Conservation (phyloP, 148 eudicot genomes). For the Limonium bicolor region DNA sequence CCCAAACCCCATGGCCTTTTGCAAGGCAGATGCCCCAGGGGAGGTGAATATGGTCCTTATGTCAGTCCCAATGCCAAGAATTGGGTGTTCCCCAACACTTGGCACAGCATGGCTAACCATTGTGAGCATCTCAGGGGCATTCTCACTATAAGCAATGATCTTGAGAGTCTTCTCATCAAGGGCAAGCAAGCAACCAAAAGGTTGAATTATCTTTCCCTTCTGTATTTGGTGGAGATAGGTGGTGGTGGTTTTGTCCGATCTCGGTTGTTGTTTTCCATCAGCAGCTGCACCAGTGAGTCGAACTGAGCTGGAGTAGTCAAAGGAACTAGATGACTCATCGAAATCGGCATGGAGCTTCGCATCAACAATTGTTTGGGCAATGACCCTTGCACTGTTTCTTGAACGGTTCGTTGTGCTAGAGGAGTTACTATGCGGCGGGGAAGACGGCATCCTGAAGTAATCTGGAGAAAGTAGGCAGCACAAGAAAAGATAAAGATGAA, state of each 20-base stretch:
- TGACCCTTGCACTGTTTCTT: slow-evolving; percentile 49
- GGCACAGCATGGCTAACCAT: slow-evolving; percentile 88
- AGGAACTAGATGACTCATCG: slow-evolving; percentile 53
- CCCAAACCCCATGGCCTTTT: slow-evolving; percentile 68
- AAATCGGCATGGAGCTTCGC: slow-evolving; percentile 83
- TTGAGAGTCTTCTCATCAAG: slow-evolving; percentile 66
- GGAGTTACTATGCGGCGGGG: slow-evolving; percentile 43
- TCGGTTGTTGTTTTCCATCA: slow-evolving; percentile 17
- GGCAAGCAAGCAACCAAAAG: slow-evolving; percentile 84
- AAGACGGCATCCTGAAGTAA: slow-evolving; percentile 38
- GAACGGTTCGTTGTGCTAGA: slow-evolving; percentile 46
- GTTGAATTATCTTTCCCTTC: slow-evolving; percentile 71
- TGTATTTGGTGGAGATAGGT: slow-evolving; percentile 83
- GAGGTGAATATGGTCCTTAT: slow-evolving; percentile 59
- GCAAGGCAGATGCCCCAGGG: slow-evolving; percentile 64
- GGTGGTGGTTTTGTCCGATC: slow-evolving; percentile 55
- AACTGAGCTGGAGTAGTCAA: slow-evolving; percentile 72
- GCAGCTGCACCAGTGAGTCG: slow-evolving; percentile 22
- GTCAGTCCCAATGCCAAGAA: slow-evolving; percentile 69
- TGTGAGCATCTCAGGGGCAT: slow-evolving; percentile 88
- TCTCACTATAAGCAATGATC: slow-evolving; percentile 76
- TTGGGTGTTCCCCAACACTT: slow-evolving; percentile 63
- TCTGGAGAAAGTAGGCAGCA: no score
- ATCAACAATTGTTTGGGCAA: slow-evolving; percentile 69
- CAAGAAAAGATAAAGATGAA: no score